Evolutionary conservation across 345 rosid species (phyloP), one percentile per base, ranked within the genome.

Genomic region (Salix suchowensis): DNA sequence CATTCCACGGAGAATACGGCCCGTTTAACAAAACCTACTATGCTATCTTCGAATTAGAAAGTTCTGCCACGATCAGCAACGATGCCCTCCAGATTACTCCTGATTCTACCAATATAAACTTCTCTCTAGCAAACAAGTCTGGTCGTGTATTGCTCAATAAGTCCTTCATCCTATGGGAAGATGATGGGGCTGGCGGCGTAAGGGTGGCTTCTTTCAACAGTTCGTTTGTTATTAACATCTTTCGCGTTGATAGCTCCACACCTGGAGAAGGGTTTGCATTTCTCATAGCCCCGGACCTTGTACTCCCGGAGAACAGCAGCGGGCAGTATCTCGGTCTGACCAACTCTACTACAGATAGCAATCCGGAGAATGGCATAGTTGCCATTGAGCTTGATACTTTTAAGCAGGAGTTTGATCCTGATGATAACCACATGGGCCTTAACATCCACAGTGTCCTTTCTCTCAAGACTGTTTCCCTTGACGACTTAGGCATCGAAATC

Each of bases 301-400:
- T 1, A 10, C 80, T 84, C 16, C 89, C 89, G 11, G 70, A 30
- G 0, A 77, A 71, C 7, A 90, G 94, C 71, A 19, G 78, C 6
- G 85, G 94, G 1, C 74, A 79, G 74, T 90, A 79, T 72, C 71
- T 86, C 6, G 91, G 91, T 21, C 74, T 90, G 71, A 90, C 91
- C 50, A 87, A 90, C 78, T 79, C 88, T 65, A 50, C 86, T 76
- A 87, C 85, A 18, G 88, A 88, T 19, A 81, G 87, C 23, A 74
- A 72, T 36, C 1, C 84, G 1, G 60, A 87, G 37, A 90, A 88
- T 70, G 81, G 73, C 6, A 54, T 90, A 19, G 73, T 88, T 5
- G 94, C 90, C 64, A 67, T 90, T 0, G 91, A 87, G 77, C 82
- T 90, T 24, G 89, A 86, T 78, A 90, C 94, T 0, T 58, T 68